Evolutionary conservation across 2,329 filamentous ascomycete genomes (phyloP), one percentile per base, ranked within the genome.

Genomic region (Aplosporella prunicola): DNA sequence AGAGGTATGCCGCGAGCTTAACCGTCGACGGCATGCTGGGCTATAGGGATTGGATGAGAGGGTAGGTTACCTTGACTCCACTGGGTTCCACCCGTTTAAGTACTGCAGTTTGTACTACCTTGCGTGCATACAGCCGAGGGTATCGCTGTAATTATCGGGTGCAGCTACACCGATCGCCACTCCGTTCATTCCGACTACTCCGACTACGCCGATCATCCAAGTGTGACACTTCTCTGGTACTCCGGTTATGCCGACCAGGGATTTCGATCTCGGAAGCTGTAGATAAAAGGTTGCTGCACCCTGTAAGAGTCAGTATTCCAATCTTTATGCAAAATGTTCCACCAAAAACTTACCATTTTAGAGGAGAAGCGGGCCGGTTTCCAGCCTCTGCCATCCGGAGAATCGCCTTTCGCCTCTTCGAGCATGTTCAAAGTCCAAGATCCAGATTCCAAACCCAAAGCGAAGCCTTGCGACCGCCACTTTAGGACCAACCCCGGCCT

Each of bases 1-100:
- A 59, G 13, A 64, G 47, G 37, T 63, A 63, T 4, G n/a, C n/a
- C n/a, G 8, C n/a, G 18, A n/a, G n/a, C n/a, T n/a, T n/a, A n/a
- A n/a, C n/a, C n/a, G n/a, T n/a, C n/a, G n/a, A n/a, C n/a, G n/a
- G n/a, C n/a, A n/a, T n/a, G n/a, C n/a, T n/a, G n/a, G n/a, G n/a
- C n/a, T n/a, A n/a, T n/a, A n/a, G n/a, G n/a, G n/a, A n/a, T n/a
- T n/a, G n/a, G n/a, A n/a, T n/a, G n/a, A n/a, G n/a, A n/a, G n/a
- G n/a, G n/a, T n/a, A n/a, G n/a, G n/a, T n/a, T n/a, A n/a, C n/a
- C n/a, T n/a, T n/a, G n/a, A n/a, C n/a, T n/a, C n/a, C n/a, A n/a
- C n/a, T n/a, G n/a, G n/a, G n/a, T n/a, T n/a, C n/a, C n/a, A n/a
- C n/a, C n/a, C n/a, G n/a, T n/a, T n/a, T n/a, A n/a, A n/a, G n/a